A percentile compares a stretch with the other conserved stretches of the same genome.
phyloP scores from a whole-genome alignment of 2,329 filamentous ascomycete genomes.

The Verticillium alfalfae region DNA sequence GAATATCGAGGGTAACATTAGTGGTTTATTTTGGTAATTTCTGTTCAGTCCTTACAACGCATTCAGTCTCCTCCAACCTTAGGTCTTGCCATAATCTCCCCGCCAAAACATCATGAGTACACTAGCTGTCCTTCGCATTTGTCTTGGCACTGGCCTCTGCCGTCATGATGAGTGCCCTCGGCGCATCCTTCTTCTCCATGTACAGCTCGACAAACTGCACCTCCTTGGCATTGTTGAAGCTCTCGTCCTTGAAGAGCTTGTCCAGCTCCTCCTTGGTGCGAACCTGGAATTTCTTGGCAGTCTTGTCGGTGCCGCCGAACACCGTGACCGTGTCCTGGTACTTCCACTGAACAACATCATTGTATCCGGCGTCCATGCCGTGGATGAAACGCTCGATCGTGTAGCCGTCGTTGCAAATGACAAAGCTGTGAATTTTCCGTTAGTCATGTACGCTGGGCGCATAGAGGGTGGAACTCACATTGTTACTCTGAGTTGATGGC shows the following conservation, averaged over 20 bases:
- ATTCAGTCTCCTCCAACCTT: neutral
- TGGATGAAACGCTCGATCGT: conserved; percentile 89
- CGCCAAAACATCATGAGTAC: neutral
- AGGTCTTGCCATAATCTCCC: too few relatives aligned
- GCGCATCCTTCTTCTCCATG: conserved; percentile 76
- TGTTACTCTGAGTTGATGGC: conserved; percentile 67
- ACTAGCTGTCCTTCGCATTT: conserved; percentile 45
- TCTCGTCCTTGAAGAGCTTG: conserved; percentile 55
- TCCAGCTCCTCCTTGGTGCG: conserved; percentile 66
- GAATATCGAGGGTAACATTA: too few relatives aligned
- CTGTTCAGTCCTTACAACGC: neutral
- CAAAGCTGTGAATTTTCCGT: conserved; percentile 43
- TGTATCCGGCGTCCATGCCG: conserved; percentile 73
- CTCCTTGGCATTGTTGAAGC: conserved; percentile 52
- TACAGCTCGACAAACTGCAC: conserved; percentile 75
- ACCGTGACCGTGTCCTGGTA: conserved; percentile 62
- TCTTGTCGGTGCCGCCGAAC: conserved; percentile 57
- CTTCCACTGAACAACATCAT: conserved; percentile 73
- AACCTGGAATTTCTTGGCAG: conserved; percentile 58
- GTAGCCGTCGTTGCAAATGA: conserved; percentile 84
- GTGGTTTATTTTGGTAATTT: too few relatives aligned
- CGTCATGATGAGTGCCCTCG: conserved; percentile 62
- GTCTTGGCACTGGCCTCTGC: conserved; percentile 65
- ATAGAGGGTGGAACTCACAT: conserved; percentile 48
- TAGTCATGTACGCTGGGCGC: conserved; percentile 7